These are phyloP conservation scores for Neospora caninum DNA, from an alignment of 169 alveolate species.

Conservation along the genomic window DNA sequence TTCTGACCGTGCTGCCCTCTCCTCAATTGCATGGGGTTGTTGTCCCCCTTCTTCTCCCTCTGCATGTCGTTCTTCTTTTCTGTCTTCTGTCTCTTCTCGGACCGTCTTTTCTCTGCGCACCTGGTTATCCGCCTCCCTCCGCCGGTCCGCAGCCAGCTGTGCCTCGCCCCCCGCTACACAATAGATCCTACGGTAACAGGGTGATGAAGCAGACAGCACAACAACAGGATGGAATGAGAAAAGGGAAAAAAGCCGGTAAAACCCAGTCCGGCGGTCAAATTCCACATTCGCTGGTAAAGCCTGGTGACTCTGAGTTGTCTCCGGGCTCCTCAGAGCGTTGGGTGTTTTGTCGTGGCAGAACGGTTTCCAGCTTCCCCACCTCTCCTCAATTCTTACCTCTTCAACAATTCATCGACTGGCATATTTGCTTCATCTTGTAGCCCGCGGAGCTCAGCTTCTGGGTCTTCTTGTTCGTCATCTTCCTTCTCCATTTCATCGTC, in stretches of 20 bases:
- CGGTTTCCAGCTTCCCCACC: not conserved
- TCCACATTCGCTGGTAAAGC: too few species aligned
- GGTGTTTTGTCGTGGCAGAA: too few species aligned
- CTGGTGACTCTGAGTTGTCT: too few species aligned
- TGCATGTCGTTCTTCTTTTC: not conserved
- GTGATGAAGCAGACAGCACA: not conserved
- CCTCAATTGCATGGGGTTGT: conserved; percentile 59
- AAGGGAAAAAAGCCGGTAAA: too few species aligned
- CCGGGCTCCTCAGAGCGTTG: too few species aligned
- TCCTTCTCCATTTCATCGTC: conserved; percentile 45
- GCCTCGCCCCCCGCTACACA: not conserved
- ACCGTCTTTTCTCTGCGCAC: not conserved
- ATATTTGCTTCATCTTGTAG: conserved; percentile 10
- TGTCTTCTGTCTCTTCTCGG: not conserved
- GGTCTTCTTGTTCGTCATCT: conserved; percentile 11
- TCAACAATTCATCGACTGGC: conserved; percentile 20
- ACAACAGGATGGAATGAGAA: too few species aligned
- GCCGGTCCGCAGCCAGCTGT: not conserved
- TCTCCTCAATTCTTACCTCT: not conserved
- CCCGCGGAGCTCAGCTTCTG: not conserved
- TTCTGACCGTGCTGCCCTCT: not conserved
- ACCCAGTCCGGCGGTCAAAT: too few species aligned
- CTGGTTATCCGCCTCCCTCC: not conserved
- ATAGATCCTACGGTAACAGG: not conserved
- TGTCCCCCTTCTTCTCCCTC: conserved; percentile 51